Evolutionary conservation across 2,329 filamentous ascomycete genomes (phyloP), one percentile per base, ranked within the genome.

Genomic region (Bipolaris gigantea): DNA sequence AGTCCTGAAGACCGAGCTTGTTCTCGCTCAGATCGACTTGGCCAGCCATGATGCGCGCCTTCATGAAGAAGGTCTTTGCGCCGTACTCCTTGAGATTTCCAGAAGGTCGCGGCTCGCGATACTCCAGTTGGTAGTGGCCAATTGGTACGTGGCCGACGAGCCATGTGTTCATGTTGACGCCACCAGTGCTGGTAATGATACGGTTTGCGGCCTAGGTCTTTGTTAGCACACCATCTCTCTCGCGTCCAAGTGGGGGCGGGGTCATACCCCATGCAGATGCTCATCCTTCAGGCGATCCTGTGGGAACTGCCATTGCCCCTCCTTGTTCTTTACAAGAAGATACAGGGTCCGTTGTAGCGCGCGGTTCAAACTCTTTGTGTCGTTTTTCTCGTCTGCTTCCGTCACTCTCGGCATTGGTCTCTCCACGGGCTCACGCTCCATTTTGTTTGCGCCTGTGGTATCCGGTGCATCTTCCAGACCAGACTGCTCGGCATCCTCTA

Each of bases 111-210:
- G 61, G 46, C 30, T 61, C 70, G 74, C 64, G 81, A 81, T 80
- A 81, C 59, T 85, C 78, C 57, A 78, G 79, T 62, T 89, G 81
- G 69, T 89, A 78, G 77, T 97, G 89, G 23, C 92, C 93, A 54
- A 97, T 84, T 10, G 94, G 94, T 54, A 89, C 89, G 66, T 92
- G 92, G 56, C 92, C 93, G 47, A 99, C 89, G 64, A 97, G 85
- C 92, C 94, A 99, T 50, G 92, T 97, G 80, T 97, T 97, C 92
- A 99, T 97, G 81, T 99, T 95, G 57, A 89, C 78, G 54, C 94
- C 94, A 9, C 88, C 92, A 3, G 90, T 81, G 66, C 90, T 82
- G 48, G 87, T 81, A 21, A 97, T 81, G 50, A 92, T 86, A 56
- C 92, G 85, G 71, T 91, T 85, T 34, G 93, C 92, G 40, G 90